These are phyloP conservation scores for Microascus cirrosus DNA, from an alignment of 2,329 filamentous ascomycete genomes.

Conservation along the genomic window DNA sequence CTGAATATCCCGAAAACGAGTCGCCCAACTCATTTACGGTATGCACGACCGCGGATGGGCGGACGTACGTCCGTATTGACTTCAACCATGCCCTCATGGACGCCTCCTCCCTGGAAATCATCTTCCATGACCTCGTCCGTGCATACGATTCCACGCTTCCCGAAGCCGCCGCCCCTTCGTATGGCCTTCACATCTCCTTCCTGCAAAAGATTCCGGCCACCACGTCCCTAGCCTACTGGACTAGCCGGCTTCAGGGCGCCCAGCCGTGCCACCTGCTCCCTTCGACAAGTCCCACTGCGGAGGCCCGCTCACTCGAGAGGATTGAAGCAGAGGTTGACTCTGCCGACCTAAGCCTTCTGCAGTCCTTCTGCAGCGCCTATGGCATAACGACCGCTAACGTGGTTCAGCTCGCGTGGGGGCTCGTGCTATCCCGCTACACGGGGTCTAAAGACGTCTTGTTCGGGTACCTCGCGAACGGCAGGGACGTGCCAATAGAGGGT, in stretches of 20 bases:
- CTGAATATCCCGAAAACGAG: too few species aligned
- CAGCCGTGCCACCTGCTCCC: neutral
- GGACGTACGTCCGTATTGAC: neutral
- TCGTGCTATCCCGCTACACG: constrained; percentile 22
- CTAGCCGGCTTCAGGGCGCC: constrained; percentile 4
- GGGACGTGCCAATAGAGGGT: constrained; percentile 35
- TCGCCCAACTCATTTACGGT: too few species aligned
- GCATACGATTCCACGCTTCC: neutral
- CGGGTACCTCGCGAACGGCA: constrained; percentile 40
- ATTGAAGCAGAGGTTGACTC: too few species aligned
- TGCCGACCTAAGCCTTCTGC: too few species aligned
- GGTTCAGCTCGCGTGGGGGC: constrained; percentile 1
- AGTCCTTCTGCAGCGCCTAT: neutral
- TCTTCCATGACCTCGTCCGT: neutral
- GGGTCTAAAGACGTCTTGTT: constrained; percentile 36
- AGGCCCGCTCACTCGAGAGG: too few species aligned
- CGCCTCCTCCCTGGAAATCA: neutral
- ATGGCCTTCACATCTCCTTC: neutral
- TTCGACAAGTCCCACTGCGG: too few species aligned
- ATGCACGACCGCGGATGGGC: too few species aligned
- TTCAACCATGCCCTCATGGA: neutral
- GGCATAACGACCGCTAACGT: neutral
- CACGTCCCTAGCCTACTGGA: neutral
- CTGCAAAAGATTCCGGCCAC: neutral
- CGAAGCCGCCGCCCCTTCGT: too few species aligned